Evolutionary conservation across 139 green algal genomes (phyloP), one percentile per base, ranked within the genome.

Genomic region (Asterochloris erici): DNA sequence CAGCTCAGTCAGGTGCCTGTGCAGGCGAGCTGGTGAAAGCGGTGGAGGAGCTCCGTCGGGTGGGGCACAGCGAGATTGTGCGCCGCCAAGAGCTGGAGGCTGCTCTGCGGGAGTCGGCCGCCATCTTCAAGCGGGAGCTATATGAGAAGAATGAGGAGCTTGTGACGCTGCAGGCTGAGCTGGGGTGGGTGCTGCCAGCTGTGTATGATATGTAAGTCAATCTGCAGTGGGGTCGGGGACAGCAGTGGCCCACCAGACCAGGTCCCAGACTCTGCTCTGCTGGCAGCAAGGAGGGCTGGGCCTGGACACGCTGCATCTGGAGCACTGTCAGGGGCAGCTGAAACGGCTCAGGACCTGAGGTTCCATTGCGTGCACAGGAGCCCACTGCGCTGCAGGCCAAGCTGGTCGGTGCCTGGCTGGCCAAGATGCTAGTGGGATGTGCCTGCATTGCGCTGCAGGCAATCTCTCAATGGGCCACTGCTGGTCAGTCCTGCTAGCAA

Each of bases 41-140:
- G 73, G 77, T 81, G 73, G 77, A 81, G 26, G 77, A 81, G 63
- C 15, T 81, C 61, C 27, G 63, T 62, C 15, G 47, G 63, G 77
- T 28, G 63, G 77, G 61, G 47, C 61, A 64, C 14, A 26, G 61
- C 27, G 77, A 81, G 77, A 38, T 63, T 19, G 60, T 19, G 11
- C 63, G 77, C 23, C 11, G 77, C 61, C 14, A 62, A 0, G 86
- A 90, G 73, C 74, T 92, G 60, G 91, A 95, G 79, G 78, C 75
- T 11, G 87, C 90, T 0, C 83, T 94, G 21, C 81, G 86, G 4
- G 87, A 93, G 74, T 87, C 91, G 24, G 89, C 90, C 9, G 70
- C 84, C 23, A 81, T 93, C 38, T 94, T 92, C 85, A 92, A 91
- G 77, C 77, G 85, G 1, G 91, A 94, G 86, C 86, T 94, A 64